Evolutionary conservation across 768 basidiomycete genomes (phyloP).

Genomic region (Termitomyces titanicus): DNA sequence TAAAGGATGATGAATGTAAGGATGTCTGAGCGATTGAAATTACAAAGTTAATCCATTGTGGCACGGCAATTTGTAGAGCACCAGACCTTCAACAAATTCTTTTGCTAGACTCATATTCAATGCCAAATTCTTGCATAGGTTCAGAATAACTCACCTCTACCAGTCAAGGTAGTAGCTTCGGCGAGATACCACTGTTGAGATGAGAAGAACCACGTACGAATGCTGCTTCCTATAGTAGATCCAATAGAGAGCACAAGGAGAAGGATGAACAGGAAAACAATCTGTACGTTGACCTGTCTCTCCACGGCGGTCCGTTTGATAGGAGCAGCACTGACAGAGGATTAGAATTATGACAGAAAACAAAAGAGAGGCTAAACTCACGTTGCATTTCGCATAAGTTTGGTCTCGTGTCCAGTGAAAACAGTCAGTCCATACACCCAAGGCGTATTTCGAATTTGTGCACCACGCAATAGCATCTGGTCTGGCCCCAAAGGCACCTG

Average conservation of each 20-base stretch:
- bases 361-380: constrained; percentile 36
- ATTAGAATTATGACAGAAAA: background rate
- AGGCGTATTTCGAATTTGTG: constrained; percentile 92
- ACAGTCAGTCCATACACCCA: constrained; percentile 95
- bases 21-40: constrained; percentile 56
- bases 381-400: constrained; percentile 98
- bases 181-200: constrained; percentile 88
- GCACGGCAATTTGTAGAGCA: background rate
- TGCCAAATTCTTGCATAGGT: background rate
- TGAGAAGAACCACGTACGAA: constrained; percentile 88
- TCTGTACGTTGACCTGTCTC: constrained; percentile 92
- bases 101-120: constrained; percentile 43
- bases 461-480: constrained; percentile 90
- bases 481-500: constrained; percentile 93
- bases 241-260: constrained; percentile 86
- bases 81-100: constrained; percentile 78
- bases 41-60: constrained; percentile 11
- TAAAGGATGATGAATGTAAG: constrained; percentile 98
- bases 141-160: constrained; percentile 49
- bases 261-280: constrained; percentile 89
- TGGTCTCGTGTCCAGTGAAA: constrained; percentile 97
- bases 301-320: constrained; percentile 97
- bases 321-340: constrained; percentile 73
- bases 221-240: constrained; percentile 89
- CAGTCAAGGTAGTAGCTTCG: constrained; percentile 54